Evolutionary conservation across 2,329 filamentous ascomycete species (phyloP), one percentile per base, ranked within the genome.

Genomic region (Penicillium italicum): DNA sequence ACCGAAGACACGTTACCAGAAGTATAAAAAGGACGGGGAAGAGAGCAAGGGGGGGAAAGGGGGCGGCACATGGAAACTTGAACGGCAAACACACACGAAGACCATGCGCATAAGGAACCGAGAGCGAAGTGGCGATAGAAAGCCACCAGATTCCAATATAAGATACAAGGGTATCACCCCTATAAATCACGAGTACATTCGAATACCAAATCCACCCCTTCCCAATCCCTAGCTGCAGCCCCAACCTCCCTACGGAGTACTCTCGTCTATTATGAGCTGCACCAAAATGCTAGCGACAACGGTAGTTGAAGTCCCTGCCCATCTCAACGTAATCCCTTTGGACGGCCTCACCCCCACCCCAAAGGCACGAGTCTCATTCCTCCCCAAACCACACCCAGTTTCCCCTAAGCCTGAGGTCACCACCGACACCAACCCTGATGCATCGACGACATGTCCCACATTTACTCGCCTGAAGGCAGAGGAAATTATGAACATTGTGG

Each of bases 281-380:
- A 50, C 24, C 46, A 54, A 54, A 33, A 55, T 55, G 53, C 26
- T 45, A 26, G 34, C 41, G 4, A 45, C 47, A 2, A 37, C 47
- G 6, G 22, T 51, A 28, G 26, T 55, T 14, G 7, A 51, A 18
- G 28, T 42, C 11, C 24, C 47, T 4, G 12, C 33, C 11, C 33
- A 34, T 14, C 20, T 51, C 11, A 28, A 44, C 18, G 9, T 36
- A 16, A 31, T 53, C 5, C 16, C 38, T 28, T 44, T 42, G 6
- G 33, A 50, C 11, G 5, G 14, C 9, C 9, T 31, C 10, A 24
- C 12, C 16, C 9, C 49, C 12, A 28, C 30, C 1, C 16, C 43
- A 16, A 51, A 40, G 12, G n/a, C 41, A 12, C 53, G 28, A 22
- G 28, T 45, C n/a, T 40, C 22, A 10, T 36, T 50, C n/a, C 34